Evolutionary conservation across 2,329 filamentous ascomycete species (phyloP).

Genomic region (Coniochaeta hoffmannii): DNA sequence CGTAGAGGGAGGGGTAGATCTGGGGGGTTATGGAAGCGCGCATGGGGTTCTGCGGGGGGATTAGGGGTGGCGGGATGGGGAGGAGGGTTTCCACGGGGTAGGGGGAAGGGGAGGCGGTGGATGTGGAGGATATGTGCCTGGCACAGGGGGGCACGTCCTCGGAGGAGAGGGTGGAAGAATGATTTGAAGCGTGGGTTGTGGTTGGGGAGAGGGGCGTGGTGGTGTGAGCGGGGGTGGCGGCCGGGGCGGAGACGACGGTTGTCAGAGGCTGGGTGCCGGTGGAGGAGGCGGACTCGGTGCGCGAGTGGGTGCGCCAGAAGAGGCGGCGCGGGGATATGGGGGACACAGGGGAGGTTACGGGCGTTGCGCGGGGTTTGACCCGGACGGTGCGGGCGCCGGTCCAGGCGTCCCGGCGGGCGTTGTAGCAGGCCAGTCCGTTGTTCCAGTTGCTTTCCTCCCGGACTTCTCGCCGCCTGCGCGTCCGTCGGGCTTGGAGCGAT

Average conservation of each 20-base stretch:
- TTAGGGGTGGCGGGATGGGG: conserved; percentile 64
- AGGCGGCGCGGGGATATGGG: conserved; percentile 39
- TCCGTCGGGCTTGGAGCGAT: conserved; percentile 39
- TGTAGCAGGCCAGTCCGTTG: conserved; percentile 71
- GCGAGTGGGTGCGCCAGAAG: conserved; percentile 38
- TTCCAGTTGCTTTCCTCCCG: conserved; percentile 71
- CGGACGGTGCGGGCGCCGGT: conserved; percentile 63
- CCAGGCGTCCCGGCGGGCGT: conserved; percentile 74
- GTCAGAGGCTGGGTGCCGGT: conserved; percentile 8
- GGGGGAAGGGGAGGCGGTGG: conserved; percentile 6
- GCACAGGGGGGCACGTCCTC: conserved; percentile 18
- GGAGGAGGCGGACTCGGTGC: conserved; percentile 28
- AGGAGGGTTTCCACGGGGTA: conserved; percentile 56
- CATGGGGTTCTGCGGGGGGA: conserved; percentile 68
- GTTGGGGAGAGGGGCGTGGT: conserved; percentile 18
- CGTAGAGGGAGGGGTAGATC: conserved; percentile 69
- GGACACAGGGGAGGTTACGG: conserved; percentile 22
- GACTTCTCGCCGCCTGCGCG: conserved; percentile 47
- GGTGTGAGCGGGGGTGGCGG: background rate
- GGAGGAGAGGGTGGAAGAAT: conserved; percentile 32
- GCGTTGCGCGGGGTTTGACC: conserved; percentile 37
- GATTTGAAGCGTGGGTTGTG: conserved; percentile 17
- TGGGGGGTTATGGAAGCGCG: conserved; percentile 67
- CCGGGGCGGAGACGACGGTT: conserved; percentile 4
- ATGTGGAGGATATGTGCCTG: conserved; percentile 12